These are phyloP conservation scores for Echites panduratus DNA, from an alignment of 257 asterid species.

Conservation along the genomic window DNA sequence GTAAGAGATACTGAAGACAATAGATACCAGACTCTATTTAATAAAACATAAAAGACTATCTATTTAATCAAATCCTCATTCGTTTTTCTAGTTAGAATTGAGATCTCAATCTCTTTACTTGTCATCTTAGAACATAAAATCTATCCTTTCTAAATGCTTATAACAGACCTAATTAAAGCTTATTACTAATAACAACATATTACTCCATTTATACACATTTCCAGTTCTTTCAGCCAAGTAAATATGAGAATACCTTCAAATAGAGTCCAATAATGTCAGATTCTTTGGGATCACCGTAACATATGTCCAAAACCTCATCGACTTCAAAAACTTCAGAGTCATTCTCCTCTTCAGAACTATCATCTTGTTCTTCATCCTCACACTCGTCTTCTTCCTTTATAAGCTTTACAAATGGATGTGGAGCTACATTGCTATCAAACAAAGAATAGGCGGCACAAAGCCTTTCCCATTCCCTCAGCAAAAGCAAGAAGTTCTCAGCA, in stretches of 20 bases:
- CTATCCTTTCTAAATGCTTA: too few species aligned
- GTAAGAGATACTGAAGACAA: too few species aligned
- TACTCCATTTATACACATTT: too few species aligned
- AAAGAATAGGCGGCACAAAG: constrained; percentile 44
- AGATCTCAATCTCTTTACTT: too few species aligned
- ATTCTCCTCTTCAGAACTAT: constrained; percentile 13
- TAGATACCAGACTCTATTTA: too few species aligned
- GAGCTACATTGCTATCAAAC: constrained; percentile 15
- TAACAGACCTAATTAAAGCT: too few species aligned
- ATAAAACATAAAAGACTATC: too few species aligned
- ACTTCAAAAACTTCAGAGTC: constrained; percentile 50
- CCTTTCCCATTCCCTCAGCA: constrained; percentile 66
- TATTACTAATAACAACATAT: too few species aligned
- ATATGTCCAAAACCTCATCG: constrained; percentile 35
- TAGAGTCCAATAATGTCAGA: constrained; percentile 27
- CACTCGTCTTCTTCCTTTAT: constrained; percentile 22
- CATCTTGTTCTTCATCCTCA: constrained; percentile 21
- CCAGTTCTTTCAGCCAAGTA: too few species aligned
- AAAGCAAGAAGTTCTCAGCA: constrained; percentile 47
- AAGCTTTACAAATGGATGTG: constrained; percentile 17
- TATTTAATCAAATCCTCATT: too few species aligned
- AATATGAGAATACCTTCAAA: constrained; percentile 46
- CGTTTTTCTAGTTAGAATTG: too few species aligned
- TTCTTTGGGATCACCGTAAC: constrained; percentile 56
- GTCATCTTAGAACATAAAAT: too few species aligned